Conservation (phyloP, 495 filamentous ascomycete genomes). For the Podospora bellae-mahoneyi region DNA sequence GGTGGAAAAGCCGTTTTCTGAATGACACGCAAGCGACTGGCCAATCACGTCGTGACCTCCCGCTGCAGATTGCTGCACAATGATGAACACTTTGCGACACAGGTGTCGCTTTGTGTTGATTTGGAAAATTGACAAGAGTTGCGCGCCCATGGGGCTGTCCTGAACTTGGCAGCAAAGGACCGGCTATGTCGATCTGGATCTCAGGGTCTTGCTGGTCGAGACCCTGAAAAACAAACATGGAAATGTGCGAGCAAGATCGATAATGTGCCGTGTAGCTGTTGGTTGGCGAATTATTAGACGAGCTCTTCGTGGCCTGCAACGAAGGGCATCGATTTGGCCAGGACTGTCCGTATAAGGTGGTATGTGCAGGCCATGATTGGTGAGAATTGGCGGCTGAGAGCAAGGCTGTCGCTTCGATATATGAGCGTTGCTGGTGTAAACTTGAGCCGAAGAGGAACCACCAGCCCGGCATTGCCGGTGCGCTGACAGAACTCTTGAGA, state of each 20-base stretch:
- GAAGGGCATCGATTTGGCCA: background rate
- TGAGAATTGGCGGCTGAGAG: background rate
- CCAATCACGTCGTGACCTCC: slow-evolving; percentile 10
- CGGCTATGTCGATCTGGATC: background rate
- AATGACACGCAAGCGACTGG: background rate
- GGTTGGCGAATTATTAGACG: background rate
- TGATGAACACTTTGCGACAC: slow-evolving; percentile 12
- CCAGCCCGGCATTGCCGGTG: background rate
- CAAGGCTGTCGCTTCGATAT: background rate
- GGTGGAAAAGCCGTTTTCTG: slow-evolving; percentile 6
- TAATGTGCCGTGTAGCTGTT: background rate
- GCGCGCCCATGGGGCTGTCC: background rate
- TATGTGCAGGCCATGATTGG: background rate
- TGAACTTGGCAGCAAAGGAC: background rate
- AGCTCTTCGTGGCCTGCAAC: background rate
- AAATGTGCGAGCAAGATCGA: background rate
- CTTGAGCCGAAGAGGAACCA: background rate
- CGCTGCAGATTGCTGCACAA: slow-evolving; percentile 12
- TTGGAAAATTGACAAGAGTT: background rate
- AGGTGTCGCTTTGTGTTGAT: background rate
- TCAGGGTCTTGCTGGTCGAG: background rate
- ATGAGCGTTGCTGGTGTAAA: background rate
- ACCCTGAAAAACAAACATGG: background rate
- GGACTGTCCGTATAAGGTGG: background rate
- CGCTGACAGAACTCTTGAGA: background rate